Conservation (phyloP, 1,284 basidiomycete species). For the Cutaneotrichosporon spelunceum region DNA sequence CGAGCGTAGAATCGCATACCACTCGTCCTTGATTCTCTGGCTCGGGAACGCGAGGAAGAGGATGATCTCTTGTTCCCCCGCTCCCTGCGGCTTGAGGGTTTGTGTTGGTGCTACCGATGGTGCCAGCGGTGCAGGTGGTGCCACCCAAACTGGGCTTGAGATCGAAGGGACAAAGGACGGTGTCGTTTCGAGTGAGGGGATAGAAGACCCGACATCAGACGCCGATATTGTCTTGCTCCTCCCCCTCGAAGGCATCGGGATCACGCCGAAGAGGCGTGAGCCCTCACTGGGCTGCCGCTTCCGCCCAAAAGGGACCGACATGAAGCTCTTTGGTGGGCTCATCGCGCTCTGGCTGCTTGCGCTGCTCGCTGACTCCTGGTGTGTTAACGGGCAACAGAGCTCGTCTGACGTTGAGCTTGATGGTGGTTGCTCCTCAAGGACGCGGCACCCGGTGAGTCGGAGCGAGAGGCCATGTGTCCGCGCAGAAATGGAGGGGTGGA, state of each 20-base stretch:
- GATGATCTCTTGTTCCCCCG: slow-evolving; percentile 7
- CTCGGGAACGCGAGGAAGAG: slow-evolving; percentile 18
- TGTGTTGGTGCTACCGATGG: not conserved
- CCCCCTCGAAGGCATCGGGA: not conserved
- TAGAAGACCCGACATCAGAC: not conserved
- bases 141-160: too few species aligned
- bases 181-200: not conserved
- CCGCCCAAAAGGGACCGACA: not conserved
- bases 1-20: slow-evolving; percentile 22
- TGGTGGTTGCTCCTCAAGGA: slow-evolving; percentile 5
- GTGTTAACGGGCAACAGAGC: not conserved
- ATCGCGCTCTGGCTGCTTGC: not conserved
- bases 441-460: slow-evolving; percentile 6
- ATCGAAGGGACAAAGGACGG: not conserved
- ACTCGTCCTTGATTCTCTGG: slow-evolving; percentile 20
- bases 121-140: not conserved
- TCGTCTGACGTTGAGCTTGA: not conserved
- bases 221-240: slow-evolving; percentile 19
- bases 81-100: not conserved
- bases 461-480: slow-evolving; percentile 15
- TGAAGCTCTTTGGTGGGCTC: slow-evolving; percentile 1
- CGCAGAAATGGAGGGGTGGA: slow-evolving; percentile 19
- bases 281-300: slow-evolving; percentile 14
- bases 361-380: not conserved
- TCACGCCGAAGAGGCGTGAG: slow-evolving; percentile 3